Conservation (phyloP, 805 yeast species). For the Candida bentonensis region DNA sequence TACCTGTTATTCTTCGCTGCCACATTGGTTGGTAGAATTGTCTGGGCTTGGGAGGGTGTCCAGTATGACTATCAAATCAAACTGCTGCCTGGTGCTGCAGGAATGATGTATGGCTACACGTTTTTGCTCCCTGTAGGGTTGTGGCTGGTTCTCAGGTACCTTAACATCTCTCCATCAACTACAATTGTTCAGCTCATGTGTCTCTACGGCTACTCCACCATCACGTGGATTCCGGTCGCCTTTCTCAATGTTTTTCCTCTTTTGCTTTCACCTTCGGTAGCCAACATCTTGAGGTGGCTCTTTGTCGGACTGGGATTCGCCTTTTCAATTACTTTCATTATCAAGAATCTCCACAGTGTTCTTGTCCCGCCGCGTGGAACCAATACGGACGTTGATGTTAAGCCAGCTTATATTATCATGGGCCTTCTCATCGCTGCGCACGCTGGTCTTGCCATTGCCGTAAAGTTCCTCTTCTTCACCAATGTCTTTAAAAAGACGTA, state of each 20-base stretch:
- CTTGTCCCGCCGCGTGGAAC: slow-evolving; percentile 15
- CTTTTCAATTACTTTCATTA: slow-evolving; percentile 41
- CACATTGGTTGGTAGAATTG: slow-evolving; percentile 52
- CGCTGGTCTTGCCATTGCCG: slow-evolving; percentile 43
- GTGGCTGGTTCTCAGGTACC: slow-evolving; percentile 38
- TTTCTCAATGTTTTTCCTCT: slow-evolving; percentile 45
- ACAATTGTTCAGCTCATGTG: slow-evolving; percentile 46
- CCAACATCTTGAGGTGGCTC: slow-evolving; percentile 44
- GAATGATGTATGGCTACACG: slow-evolving; percentile 65
- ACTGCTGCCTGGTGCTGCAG: slow-evolving; percentile 52
- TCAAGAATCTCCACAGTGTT: slow-evolving; percentile 30
- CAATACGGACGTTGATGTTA: slow-evolving; percentile 24
- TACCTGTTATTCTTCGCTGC: slow-evolving; percentile 62
- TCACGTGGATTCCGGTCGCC: slow-evolving; percentile 78
- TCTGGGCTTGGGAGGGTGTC: slow-evolving; percentile 29
- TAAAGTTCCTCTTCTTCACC: slow-evolving; percentile 54
- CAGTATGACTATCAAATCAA: slow-evolving; percentile 47
- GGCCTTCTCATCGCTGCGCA: slow-evolving; percentile 35
- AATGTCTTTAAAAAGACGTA: slow-evolving; percentile 8
- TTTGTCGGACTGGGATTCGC: slow-evolving; percentile 46
- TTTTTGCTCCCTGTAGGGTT: slow-evolving; percentile 45
- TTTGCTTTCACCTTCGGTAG: slow-evolving; percentile 30
- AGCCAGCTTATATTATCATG: slow-evolving; percentile 24
- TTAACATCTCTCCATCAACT: slow-evolving; percentile 34
- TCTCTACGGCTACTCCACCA: slow-evolving; percentile 72